These are phyloP conservation scores for Prunus armeniaca DNA, from an alignment of 306 rosid species.

Conservation along the genomic window DNA sequence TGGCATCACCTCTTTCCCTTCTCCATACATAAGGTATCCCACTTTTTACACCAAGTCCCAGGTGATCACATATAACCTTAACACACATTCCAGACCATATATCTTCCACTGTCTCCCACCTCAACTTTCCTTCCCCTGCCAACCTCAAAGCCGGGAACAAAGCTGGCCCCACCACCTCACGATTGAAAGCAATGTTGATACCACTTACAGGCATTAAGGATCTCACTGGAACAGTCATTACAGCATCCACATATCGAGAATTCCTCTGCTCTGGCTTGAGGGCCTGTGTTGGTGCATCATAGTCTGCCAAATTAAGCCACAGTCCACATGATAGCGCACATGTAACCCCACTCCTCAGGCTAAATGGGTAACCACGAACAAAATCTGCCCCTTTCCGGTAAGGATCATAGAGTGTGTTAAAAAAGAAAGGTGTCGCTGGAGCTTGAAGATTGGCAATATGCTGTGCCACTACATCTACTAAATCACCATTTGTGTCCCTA, in stretches of 20 bases:
- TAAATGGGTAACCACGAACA: constrained; percentile 99
- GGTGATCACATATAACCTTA: constrained; percentile 80
- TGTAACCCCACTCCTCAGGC: constrained; percentile 80
- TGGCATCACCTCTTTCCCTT: constrained; percentile 75
- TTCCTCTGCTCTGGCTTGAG: constrained; percentile 71
- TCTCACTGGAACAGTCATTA: constrained; percentile 72
- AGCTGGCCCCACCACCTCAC: constrained; percentile 80
- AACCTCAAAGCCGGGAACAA: constrained; percentile 74
- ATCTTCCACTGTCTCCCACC: constrained; percentile 99
- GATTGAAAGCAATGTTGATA: constrained; percentile 83
- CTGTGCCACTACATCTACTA: constrained; percentile 71
- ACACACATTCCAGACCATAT: constrained; percentile 93
- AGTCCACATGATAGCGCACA: constrained; percentile 90
- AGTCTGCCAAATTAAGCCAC: constrained; percentile 92
- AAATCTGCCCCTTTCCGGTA: constrained; percentile 87
- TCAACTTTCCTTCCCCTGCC: constrained; percentile 81
- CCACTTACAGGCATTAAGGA: constrained; percentile 91
- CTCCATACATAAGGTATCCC: constrained; percentile 96
- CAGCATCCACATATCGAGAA: constrained; percentile 82
- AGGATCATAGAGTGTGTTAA: constrained; percentile 95
- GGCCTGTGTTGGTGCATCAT: constrained; percentile 96
- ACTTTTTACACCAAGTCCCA: constrained; percentile 76
- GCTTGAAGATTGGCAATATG: constrained; percentile 73
- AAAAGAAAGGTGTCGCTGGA: constrained; percentile 99
- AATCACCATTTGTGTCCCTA: constrained; percentile 50